A percentile compares a stretch with the other conserved stretches of the same genome.
Evolutionary conservation across 1,284 basidiomycete species (phyloP).

Genomic region (Ceratorhiza oryzae-sativae): DNA sequence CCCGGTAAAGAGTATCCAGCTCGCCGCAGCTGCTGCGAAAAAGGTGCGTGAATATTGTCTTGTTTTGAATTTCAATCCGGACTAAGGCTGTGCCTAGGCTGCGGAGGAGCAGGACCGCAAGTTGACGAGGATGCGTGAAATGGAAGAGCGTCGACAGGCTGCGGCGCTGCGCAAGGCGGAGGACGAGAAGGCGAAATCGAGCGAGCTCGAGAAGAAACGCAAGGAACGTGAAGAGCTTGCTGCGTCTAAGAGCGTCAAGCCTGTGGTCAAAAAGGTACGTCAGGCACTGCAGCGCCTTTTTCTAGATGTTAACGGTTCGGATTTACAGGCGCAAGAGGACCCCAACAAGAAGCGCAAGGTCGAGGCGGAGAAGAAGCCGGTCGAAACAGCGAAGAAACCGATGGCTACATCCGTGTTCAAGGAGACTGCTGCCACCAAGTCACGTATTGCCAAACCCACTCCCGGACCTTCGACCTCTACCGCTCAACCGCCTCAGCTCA

Average conservation of each 20-base stretch:
- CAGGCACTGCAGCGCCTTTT: not conserved
- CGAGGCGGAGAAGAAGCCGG: slow-evolving; percentile 62
- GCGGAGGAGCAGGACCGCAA: slow-evolving; percentile 86
- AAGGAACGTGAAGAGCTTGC: slow-evolving; percentile 79
- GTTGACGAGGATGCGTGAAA: slow-evolving; percentile 72
- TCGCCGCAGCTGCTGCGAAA: slow-evolving; percentile 81
- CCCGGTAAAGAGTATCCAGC: slow-evolving; percentile 79
- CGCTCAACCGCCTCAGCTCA: slow-evolving; percentile 45
- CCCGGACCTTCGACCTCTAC: slow-evolving; percentile 49
- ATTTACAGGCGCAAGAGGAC: slow-evolving; percentile 62
- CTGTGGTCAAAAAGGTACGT: slow-evolving; percentile 40
- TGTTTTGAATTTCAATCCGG: not conserved
- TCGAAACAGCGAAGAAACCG: slow-evolving; percentile 61
- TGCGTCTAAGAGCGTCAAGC: slow-evolving; percentile 65
- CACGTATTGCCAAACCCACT: slow-evolving; percentile 52
- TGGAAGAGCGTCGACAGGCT: slow-evolving; percentile 76
- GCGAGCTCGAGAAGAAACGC: slow-evolving; percentile 71
- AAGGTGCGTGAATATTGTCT: slow-evolving; percentile 62
- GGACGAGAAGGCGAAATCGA: slow-evolving; percentile 69
- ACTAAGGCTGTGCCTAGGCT: slow-evolving; percentile 61
- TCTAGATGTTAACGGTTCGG: not conserved
- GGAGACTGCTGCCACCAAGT: slow-evolving; percentile 44
- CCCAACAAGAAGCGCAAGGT: slow-evolving; percentile 72
- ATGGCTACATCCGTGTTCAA: slow-evolving; percentile 51
- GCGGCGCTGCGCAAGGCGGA: slow-evolving; percentile 78